Base-by-base conservation (phyloP, 208 protist species). In the Willaertia magna region DNA sequence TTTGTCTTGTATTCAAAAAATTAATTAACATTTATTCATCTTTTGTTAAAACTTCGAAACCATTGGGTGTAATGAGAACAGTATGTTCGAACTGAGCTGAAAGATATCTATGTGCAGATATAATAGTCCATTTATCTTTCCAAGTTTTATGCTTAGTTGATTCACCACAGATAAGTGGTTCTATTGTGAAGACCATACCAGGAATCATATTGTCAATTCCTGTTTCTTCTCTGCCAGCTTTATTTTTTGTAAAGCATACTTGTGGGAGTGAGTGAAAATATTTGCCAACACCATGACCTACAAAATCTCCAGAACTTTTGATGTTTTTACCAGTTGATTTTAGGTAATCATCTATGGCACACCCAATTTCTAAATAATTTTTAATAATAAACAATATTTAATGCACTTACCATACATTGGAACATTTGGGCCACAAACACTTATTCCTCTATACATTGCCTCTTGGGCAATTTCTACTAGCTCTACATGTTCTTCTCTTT, bases 61-160 rank as follows among this genome's bases (percentile, higher is more conserved):
- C n/a, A n/a, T n/a, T n/a, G n/a, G n/a, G n/a, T n/a, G n/a, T n/a
- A n/a, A n/a, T n/a, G n/a, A n/a, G n/a, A n/a, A n/a, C n/a, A n/a
- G 97, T 99, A 89, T 99, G 97, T 92, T 99, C 98, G 87, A 99
- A 99, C 92, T 99, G 98, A 16, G 98, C 97, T 44, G 93, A 96
- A 42, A 94, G 93, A 89, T 95, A 96, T 74, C 97, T 96, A 89
- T 99, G 97, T 75, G 87, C 86, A n/a, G 96, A 98, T 0, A 94
- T 88, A 67, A 93, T 94, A 0, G 97, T 98, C 97, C 97, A 98
- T n/a, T 95, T 93, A 84, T 99, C 97, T 22, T 49, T 52, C 92
- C 93, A 95, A n/a, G 86, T 91, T n/a, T 39, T 44, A 42, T 12
- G 18, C 4, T 78, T 51, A 14, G 14, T 43, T 4, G 39, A 43